Base-by-base conservation (phyloP, 2,329 filamentous ascomycete genomes). In the Zymoseptoria pseudotritici region DNA sequence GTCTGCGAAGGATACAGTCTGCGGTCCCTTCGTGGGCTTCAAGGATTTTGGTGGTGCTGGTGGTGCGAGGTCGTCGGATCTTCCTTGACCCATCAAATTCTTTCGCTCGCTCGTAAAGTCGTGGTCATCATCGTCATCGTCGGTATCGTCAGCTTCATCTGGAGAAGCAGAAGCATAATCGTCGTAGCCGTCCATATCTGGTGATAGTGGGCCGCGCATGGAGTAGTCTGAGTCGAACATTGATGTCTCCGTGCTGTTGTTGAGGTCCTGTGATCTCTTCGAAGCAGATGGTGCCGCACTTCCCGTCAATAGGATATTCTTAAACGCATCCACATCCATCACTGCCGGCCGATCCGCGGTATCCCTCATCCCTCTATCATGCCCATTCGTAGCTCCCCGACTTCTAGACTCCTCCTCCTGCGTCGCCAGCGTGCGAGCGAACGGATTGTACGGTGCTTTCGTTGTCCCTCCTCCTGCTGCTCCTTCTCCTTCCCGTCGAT, bases 261-360 rank as follows among this genome's bases (percentile, higher is more conserved):
- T 78, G 54, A 76, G 78, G 46, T 70, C 67, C 20, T 61, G 66
- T 52, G 59, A 52, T 58, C 36, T 24, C 59, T 22, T 21, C 9
- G 65, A 60, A 11, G 67, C 61, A 17, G 67, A 63, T 26, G 71
- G 66, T 13, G 62, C 57, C 50, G 82, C 72, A 67, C 84, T 82
- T 13, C 89, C 89, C 0, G 88, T 92, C 76, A 93, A 78, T 51
- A 93, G 79, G 60, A 94, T 76, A 60, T 87, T 81, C 70, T 85
- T 86, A 74, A 93, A 93, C 0, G 88, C 86, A 69, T 90, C 85
- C 1, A 92, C 89, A 70, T 93, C 87, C 67, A 92, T 2, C 80
- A 79, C 62, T 60, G 71, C 69, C 50, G 55, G 42, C 53, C 54
- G 56, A 22, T 61, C 52, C 53, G 60, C 61, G 9, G 26, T 9